A percentile compares a stretch with the other conserved stretches of the same genome.
Evolutionary conservation across 257 asterid genomes (phyloP).

Genomic region (Penstemon eatonii): DNA sequence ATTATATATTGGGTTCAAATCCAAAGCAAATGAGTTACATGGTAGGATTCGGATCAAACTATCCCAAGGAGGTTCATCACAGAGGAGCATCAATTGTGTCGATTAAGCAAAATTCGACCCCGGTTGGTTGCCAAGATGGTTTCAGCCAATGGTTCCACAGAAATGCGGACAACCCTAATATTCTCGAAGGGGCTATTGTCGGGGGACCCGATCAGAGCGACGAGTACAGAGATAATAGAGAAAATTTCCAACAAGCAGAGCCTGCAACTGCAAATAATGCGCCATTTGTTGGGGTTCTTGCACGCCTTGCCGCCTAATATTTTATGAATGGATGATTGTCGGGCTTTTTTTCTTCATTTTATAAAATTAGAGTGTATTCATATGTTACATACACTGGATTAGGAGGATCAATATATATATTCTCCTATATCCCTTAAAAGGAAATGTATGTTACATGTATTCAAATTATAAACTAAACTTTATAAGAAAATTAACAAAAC

Average conservation of each 20-base stretch:
- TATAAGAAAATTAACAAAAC: no score
- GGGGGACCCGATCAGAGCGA: slow-evolving; percentile 64
- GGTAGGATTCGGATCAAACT: slow-evolving; percentile 66
- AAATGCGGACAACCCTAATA: slow-evolving; percentile 54
- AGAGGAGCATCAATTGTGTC: slow-evolving; percentile 71
- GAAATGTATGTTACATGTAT: no score
- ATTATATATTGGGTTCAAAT: slow-evolving; percentile 60
- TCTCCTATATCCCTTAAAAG: no score
- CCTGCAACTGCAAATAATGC: slow-evolving; percentile 54
- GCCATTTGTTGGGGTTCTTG: slow-evolving; percentile 64
- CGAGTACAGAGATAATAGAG: slow-evolving; percentile 36
- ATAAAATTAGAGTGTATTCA: no score
- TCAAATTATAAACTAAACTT: no score
- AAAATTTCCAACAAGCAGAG: slow-evolving; percentile 53
- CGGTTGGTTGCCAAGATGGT: slow-evolving; percentile 51
- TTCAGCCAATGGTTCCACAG: slow-evolving; percentile 41
- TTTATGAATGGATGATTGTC: not conserved
- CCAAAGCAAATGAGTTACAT: slow-evolving; percentile 55
- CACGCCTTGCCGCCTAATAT: slow-evolving; percentile 34
- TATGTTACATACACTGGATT: no score
- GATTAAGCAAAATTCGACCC: slow-evolving; percentile 25
- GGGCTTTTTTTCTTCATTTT: no score
- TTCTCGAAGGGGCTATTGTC: slow-evolving; percentile 57
- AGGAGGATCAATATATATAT: no score
- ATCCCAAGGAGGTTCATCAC: slow-evolving; percentile 53